These are phyloP conservation scores for Stachybotrys echinatus DNA, from an alignment of 2,329 filamentous ascomycete species.

Conservation along the genomic window DNA sequence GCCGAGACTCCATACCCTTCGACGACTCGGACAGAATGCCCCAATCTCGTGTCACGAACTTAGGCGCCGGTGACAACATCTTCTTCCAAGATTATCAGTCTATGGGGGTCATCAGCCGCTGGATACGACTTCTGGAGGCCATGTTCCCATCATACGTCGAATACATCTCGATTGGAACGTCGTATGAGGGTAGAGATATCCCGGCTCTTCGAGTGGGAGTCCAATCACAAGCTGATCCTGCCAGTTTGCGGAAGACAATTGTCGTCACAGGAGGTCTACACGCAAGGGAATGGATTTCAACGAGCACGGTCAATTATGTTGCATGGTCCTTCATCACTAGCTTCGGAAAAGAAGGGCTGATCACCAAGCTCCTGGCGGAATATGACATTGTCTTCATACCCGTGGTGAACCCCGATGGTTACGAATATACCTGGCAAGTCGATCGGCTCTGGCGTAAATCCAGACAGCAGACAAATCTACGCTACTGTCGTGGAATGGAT, in stretches of 20 bases:
- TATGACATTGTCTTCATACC: conserved; percentile 90
- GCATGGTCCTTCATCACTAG: conserved; percentile 83
- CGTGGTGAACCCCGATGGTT: conserved; percentile 87
- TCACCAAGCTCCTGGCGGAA: conserved; percentile 73
- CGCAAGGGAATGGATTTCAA: conserved; percentile 94
- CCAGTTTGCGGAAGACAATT: conserved; percentile 63
- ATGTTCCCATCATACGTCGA: conserved; percentile 82
- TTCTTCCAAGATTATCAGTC: conserved; percentile 95
- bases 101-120: conserved; percentile 73
- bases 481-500: conserved; percentile 83
- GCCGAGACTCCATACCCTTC: conserved; percentile 9
- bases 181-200: conserved; percentile 84
- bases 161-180: conserved; percentile 72
- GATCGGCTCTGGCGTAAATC: conserved; percentile 97
- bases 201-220: conserved; percentile 71
- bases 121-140: conserved; percentile 85
- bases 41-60: conserved; percentile 22
- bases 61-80: conserved; percentile 55
- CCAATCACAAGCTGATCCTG: conserved; percentile 36
- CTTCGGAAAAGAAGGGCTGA: conserved; percentile 66
- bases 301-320: conserved; percentile 83
- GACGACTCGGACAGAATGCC: conserved; percentile 17
- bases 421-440: conserved; percentile 86
- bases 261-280: conserved; percentile 83
- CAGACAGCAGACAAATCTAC: conserved; percentile 72